Evolutionary conservation across 2,329 filamentous ascomycete species (phyloP), one percentile per base, ranked within the genome.

Genomic region (Penicillium sp.): DNA sequence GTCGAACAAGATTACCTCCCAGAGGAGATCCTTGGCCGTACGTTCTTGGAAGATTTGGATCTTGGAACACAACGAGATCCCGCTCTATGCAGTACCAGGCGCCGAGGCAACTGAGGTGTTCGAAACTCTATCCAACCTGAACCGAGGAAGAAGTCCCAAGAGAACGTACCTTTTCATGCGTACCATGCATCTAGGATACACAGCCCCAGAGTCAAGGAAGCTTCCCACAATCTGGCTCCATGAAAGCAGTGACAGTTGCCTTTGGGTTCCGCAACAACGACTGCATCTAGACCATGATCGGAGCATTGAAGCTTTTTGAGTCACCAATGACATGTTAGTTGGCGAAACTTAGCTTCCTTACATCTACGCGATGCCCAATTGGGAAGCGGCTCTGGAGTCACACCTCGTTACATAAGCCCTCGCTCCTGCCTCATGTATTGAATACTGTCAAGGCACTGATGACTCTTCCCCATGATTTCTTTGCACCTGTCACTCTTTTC

Each of bases 1-100:
- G 93, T 98, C 0, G 83, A 80, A 61, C 95, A 99, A 77, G 89
- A 93, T 24, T 99, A 98, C 74, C 75, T 99, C n/a, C 95, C 95
- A 0, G 88, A 91, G 11, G 84, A 84, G 54, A 74, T 99, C 8
- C 73, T 79, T 35, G 91, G 88, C 0, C 82, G 89, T 48, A 79
- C 68, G 21, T 98, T 98, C 69, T 74, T 98, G 37, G 91, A 96
- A 68, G 86, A 92, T 5, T 78, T 81, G 43, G 90, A 98, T 74
- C 72, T 99, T 56, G 93, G 93, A 1, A 88, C 84, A 0, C 86
- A 89, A 66, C 73, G 93, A 22, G 95, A 99, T 75, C 83, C 85
- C 29, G 89, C 90, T 62, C 65, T 89, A 66, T 45, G 43, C 31
- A 57, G 27, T 19, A 21, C 33, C 11, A 48, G 13, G 21, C 52